phyloP scores from a whole-genome alignment of 768 basidiomycete genomes.

The Flagelloscypha sp. region DNA sequence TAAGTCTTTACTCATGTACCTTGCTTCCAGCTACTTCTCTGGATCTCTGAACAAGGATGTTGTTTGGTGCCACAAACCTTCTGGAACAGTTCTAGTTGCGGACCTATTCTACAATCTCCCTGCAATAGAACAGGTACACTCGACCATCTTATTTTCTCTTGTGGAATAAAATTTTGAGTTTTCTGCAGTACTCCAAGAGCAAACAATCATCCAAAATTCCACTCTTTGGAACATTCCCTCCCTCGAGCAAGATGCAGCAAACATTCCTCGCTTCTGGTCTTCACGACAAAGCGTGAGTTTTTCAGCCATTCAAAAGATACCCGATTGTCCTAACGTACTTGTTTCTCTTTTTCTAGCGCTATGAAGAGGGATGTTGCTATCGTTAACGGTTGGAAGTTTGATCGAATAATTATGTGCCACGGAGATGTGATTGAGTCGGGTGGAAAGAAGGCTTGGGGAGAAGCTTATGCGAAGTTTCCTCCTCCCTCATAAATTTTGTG shows the following conservation, averaged over 20 bases:
- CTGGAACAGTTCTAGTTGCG: constrained; percentile 68
- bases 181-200: constrained; percentile 31
- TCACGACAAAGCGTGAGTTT: constrained; percentile 31
- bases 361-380: neutral
- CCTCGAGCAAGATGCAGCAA: constrained; percentile 27
- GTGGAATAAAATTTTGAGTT: constrained; percentile 1
- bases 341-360: constrained; percentile 19
- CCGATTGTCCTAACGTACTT: neutral
- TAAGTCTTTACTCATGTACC: too few species aligned
- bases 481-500: too few species aligned
- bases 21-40: constrained; percentile 63
- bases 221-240: constrained; percentile 23
- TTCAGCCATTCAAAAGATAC: constrained; percentile 3
- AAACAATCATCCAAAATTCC: constrained; percentile 17
- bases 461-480: too few species aligned
- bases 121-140: constrained; percentile 63
- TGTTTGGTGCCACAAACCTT: constrained; percentile 68
- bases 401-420: constrained; percentile 17
- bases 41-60: constrained; percentile 74
- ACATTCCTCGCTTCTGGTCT: constrained; percentile 25
- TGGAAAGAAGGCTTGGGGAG: constrained; percentile 48
- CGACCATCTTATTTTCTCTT: neutral
- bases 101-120: constrained; percentile 84
- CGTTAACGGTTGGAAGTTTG: constrained; percentile 23
- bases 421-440: constrained; percentile 56